Evolutionary conservation across 345 rosid genomes (phyloP), one percentile per base, ranked within the genome.

Genomic region (Noccaea caerulescens): DNA sequence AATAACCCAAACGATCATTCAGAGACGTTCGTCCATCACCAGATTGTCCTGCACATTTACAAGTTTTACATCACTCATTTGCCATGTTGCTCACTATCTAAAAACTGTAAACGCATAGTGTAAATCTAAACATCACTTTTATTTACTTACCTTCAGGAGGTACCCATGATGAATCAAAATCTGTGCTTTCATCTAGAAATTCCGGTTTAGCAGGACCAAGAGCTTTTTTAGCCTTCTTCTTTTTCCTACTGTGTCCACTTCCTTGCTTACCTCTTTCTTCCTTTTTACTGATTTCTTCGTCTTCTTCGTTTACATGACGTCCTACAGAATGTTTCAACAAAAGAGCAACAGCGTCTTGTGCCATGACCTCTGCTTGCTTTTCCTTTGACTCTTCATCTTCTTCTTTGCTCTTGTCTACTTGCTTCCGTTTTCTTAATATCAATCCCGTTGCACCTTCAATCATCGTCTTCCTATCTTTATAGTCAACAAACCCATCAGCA

Each of bases 1-100:
- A 93, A 59, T 91, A 94, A 13, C 99, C 99, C 52, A 61, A 83
- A 14, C 90, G 88, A 38, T 94, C 96, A 72, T 94, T 94, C 38
- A 91, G 81, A 50, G 90, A 76, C 0, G 99, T 94, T 71, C 96
- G 81, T 27, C 99, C 96, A 75, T 94, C 98, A 52, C 97, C 99
- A 10, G 95, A 88, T 86, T 94, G 99, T 33, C 98, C 99, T 94
- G 84, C 80, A 79, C 53, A 57, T 56, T 56, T 27, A 30, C 53
- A 62, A 16, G 16, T 36, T 53, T 6, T 7, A 27, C 30, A 43
- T 46, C 9, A 47, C 49, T 55, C 71, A 64, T 37, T 42, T 27
- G 27, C 65, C 23, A 39, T 30, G 12, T 44, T 20, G 8, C 23
- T 4, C 2, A 14, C 49, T 61, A 41, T 30, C 25, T 7, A 32